Evolutionary conservation across 1,284 basidiomycete species (phyloP), one percentile per base, ranked within the genome.

Genomic region (Ustilago crameri): DNA sequence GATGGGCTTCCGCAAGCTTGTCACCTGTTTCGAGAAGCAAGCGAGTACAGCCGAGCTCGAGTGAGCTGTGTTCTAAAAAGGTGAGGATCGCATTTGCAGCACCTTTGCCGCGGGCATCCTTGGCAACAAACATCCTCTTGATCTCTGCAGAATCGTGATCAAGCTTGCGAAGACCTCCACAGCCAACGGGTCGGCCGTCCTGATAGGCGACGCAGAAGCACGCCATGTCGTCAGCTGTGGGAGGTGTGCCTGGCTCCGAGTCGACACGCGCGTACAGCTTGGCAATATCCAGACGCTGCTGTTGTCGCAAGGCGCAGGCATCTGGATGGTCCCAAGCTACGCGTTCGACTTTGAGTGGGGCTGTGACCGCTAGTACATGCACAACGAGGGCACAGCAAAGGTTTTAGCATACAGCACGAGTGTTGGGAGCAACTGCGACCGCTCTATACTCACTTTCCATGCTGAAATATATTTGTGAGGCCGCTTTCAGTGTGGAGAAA

Each of bases 201-300:
- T 62, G 59, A 44, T 68, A 68, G 27, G 51, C 65, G 14, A 68
- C 65, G 15, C 65, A 68, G 47, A 68, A 68, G 35, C 49, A 52
- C 5, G 47, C 47, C 15, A 62, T 54, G 35, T 68, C 65, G 9
- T 47, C 30, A 0, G 55, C 65, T 22, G 44, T 62, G 0, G 65
- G 65, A 8, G 54, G 54, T 9, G 51, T 44, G 35, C 65, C 59
- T 20, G 65, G 65, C 20, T 63, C 65, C 14, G 55, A 54, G 37
- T 68, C 54, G 23, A 58, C 59, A 8, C 43, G 50, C 2, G 53
- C 50, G 30, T 68, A 68, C 9, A 40, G 50, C 27, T 12, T 42
- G 3, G 59, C 65, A 22, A 68, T 62, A 42, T 61, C 59, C 24
- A 51, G 42, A 30, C 59, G 59, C 42, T 68, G 65, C 44, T 61